Evolutionary conservation across 2,329 filamentous ascomycete genomes (phyloP), one percentile per base, ranked within the genome.

Genomic region (Fusarium sp.): DNA sequence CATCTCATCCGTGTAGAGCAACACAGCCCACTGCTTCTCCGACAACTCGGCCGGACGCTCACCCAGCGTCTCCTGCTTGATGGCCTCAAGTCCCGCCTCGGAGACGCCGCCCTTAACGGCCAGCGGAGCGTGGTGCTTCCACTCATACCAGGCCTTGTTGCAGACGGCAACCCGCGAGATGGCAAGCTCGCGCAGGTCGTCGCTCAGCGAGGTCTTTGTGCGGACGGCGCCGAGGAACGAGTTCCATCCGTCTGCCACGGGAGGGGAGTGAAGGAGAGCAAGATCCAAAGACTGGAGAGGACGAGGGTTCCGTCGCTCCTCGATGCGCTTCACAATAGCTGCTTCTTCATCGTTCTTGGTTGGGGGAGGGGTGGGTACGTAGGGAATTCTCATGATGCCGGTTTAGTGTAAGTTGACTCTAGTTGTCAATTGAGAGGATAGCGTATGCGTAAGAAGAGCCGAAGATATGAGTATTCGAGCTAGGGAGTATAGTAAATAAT

Each of bases 111-210:
- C 89, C 18, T 81, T 81, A 8, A 83, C 81, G 4, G 86, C 85
- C 13, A 95, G 83, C 1, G 92, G 92, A 14, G 89, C 89, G 77
- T 97, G 93, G 59, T 92, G 87, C 34, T 82, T 86, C 93, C 92
- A 96, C 79, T 97, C 93, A 79, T 93, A 96, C 89, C 91, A 93
- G 2, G 93, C 93, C 16, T 85, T 80, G 79, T 96, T 97, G 73
- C 93, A 86, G 14, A 91, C 89, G 11, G 93, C 93, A 13, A 96
- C 91, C 53, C 93, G 87, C 74, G 89, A 93, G 73, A 97, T 94
- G 70, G 91, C 90, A 16, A 94, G 83, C 82, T 97, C 93, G 70
- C 91, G 89, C 58, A 93, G 76, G 71, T 86, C 84, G 53, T 83
- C 84, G 4, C 79, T 59, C 6, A 90, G 74, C 4, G 74, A 76